Evolutionary conservation across 768 basidiomycete species (phyloP), one percentile per base, ranked within the genome.

Genomic region (Russula vinacea): DNA sequence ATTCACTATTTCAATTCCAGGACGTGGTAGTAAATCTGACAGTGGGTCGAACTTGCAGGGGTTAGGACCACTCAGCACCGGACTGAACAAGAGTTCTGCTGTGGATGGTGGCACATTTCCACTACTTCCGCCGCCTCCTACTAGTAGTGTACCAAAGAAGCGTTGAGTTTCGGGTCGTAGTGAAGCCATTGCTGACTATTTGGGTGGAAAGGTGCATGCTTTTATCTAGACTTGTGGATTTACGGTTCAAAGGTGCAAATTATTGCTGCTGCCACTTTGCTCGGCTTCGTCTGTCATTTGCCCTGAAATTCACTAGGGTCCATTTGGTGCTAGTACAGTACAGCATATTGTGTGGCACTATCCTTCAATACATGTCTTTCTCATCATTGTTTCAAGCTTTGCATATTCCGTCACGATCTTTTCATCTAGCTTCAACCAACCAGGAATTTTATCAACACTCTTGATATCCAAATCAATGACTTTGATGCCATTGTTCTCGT

Each of bases 381-480:
- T 60, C 39, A 49, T 24, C 10, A 4, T 22, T 22, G 14, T 14
- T 22, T 68, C 62, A 19, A 69, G 39, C 16, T 67, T 60, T 5
- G 53, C 62, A 70, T 86, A 86, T 40, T 75, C 70, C 49, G 73
- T 63, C 0, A 83, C 83, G 65, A 98, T 91, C 66, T 81, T 79
- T 59, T 74, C 71, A 74, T 98, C 95, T 66, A 94, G 74, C 62
- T 81, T 76, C 66, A 81, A 81, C 93, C 94, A 98, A 67, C 81
- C 82, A 44, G 70, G 73, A 58, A 98, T 71, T 69, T 86, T 83
- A 32, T 75, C 72, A 69, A 89, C 75, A 55, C 81, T 79, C 76
- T 98, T 98, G 60, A 85, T 79, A 74, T 95, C 96, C 54, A 97
- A 76, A 74, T 98, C 96, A 69, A 98, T 92, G 40, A 94, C 77